These are phyloP conservation scores for Pterocarpus santalinus DNA, from an alignment of 306 rosid species.

Conservation along the genomic window DNA sequence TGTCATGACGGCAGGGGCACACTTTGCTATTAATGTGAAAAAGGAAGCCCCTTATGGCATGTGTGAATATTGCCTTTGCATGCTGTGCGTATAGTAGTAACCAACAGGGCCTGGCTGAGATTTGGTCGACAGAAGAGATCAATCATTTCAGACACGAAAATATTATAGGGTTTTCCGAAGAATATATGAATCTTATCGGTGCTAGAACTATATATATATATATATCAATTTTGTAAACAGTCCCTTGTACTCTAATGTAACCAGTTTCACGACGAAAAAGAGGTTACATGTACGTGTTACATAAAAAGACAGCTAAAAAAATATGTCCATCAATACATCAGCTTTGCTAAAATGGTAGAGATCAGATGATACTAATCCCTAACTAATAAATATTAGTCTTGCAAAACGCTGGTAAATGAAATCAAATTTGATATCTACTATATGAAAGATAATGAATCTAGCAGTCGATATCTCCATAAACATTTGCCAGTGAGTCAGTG, in stretches of 20 bases:
- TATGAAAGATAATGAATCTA: background rate
- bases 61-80: slow-evolving; percentile 38
- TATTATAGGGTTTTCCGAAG: slow-evolving; percentile 43
- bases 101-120: slow-evolving; percentile 44
- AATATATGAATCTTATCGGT: slow-evolving; percentile 38
- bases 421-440: background rate
- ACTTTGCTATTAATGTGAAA: background rate
- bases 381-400: background rate
- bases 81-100: slow-evolving; percentile 41
- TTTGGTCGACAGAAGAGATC: slow-evolving; percentile 37
- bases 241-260: background rate
- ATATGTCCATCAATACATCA: no score
- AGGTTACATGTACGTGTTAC: no score
- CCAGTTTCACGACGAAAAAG: no score
- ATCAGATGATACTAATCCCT: background rate
- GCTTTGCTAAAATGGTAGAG: no score
- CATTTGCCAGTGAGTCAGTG: background rate
- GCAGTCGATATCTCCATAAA: background rate
- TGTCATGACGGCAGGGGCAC: slow-evolving; percentile 50
- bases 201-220: slow-evolving; percentile 58
- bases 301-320: no score
- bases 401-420: background rate
- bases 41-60: slow-evolving; percentile 40
- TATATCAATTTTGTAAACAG: slow-evolving; percentile 51
- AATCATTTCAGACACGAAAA: slow-evolving; percentile 38